These are phyloP conservation scores for Colletotrichum spinosum DNA, from an alignment of 2,329 filamentous ascomycete genomes.

Conservation along the genomic window DNA sequence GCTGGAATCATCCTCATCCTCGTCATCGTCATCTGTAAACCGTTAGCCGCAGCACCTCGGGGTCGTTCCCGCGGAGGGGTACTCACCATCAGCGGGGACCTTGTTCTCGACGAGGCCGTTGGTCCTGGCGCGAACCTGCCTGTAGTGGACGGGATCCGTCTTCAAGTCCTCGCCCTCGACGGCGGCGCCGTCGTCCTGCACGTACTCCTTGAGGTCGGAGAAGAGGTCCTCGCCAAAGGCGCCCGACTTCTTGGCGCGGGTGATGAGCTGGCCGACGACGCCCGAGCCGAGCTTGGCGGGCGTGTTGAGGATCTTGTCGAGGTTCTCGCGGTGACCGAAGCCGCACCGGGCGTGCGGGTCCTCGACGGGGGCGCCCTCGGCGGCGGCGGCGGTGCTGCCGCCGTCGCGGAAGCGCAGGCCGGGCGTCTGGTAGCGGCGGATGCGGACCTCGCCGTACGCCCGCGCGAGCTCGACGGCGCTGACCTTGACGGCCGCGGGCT, in stretches of 20 bases:
- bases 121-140: slow-evolving; percentile 23
- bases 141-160: slow-evolving; percentile 34
- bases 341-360: slow-evolving; percentile 33
- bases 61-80: background rate
- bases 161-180: slow-evolving; percentile 33
- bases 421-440: slow-evolving; percentile 35
- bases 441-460: slow-evolving; percentile 31
- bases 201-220: slow-evolving; percentile 30
- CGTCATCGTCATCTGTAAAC: slow-evolving; percentile 22
- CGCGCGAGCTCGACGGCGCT: slow-evolving; percentile 33
- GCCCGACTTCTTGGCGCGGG: slow-evolving; percentile 30
- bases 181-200: slow-evolving; percentile 31
- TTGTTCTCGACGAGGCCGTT: slow-evolving; percentile 23
- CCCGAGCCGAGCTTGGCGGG: slow-evolving; percentile 29
- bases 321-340: slow-evolving; percentile 30
- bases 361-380: slow-evolving; percentile 23
- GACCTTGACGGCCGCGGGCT: slow-evolving; percentile 33
- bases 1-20: slow-evolving; percentile 31
- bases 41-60: background rate
- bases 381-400: background rate
- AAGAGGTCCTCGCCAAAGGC: slow-evolving; percentile 33
- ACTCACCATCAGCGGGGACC: slow-evolving; percentile 29
- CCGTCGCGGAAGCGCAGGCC: slow-evolving; percentile 32
- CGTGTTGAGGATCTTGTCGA: slow-evolving; percentile 35
- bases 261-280: slow-evolving; percentile 31